A percentile compares a stretch with the other conserved stretches of the same genome.
phyloP scores from a whole-genome alignment of 2,329 filamentous ascomycete genomes.

The Harringtonia aguacate region DNA sequence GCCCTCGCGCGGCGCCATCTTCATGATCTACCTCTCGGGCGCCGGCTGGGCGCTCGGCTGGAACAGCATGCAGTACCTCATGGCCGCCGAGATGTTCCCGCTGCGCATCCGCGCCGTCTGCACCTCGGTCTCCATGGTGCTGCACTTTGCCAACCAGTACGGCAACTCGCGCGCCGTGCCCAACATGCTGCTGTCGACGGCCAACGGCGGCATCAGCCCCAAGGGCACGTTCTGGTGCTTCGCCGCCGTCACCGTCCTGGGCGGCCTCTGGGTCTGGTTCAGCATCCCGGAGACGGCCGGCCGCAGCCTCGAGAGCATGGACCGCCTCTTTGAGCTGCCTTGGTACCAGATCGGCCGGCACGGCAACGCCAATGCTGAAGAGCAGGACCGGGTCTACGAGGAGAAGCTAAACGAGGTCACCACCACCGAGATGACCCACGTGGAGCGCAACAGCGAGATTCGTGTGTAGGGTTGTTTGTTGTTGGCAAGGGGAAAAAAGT shows the following conservation, averaged over 20 bases:
- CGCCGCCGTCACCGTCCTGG: slow-evolving; percentile 52
- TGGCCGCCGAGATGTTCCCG: slow-evolving; percentile 67
- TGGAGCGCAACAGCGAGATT: no score
- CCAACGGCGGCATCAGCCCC: slow-evolving; percentile 34
- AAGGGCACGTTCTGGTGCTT: slow-evolving; percentile 72
- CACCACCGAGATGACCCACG: no score
- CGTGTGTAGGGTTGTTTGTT: no score
- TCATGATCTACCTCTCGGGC: slow-evolving; percentile 43
- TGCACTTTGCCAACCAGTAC: slow-evolving; percentile 70
- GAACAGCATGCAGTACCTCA: slow-evolving; percentile 68
- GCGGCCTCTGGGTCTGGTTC: slow-evolving; percentile 31
- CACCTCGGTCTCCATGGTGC: slow-evolving; percentile 61
- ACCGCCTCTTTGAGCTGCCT: slow-evolving; percentile 49
- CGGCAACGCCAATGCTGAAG: slow-evolving; percentile 39
- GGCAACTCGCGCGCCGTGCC: slow-evolving; percentile 65
- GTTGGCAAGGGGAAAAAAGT: no score
- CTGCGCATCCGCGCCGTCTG: slow-evolving; percentile 59
- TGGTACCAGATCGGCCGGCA: slow-evolving; percentile 61
- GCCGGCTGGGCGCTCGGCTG: slow-evolving; percentile 26
- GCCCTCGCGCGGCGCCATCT: slow-evolving; percentile 11
- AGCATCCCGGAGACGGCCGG: slow-evolving; percentile 45
- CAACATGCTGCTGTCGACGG: slow-evolving; percentile 50
- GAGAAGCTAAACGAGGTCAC: no score
- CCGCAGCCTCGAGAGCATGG: slow-evolving; percentile 41
- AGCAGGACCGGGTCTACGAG: slow-evolving; percentile 25